A percentile compares a stretch with the other conserved stretches of the same genome.
Evolutionary conservation across 371 early-diverging fungal genomes (phyloP).

Genomic region (Mortierella sp.): DNA sequence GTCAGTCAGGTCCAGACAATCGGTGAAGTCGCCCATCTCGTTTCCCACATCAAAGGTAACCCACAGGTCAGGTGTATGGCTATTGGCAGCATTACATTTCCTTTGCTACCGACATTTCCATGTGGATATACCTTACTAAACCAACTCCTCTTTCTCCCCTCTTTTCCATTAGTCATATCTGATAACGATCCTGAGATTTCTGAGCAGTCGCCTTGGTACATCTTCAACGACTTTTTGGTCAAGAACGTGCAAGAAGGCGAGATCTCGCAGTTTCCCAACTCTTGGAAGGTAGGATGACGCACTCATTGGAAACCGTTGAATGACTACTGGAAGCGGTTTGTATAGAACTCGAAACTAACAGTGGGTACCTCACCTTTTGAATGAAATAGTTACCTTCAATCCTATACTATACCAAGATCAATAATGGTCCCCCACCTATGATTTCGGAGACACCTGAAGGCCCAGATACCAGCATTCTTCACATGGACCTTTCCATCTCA

Average conservation of each 20-base stretch:
- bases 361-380: background rate
- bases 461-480: conserved; percentile 31
- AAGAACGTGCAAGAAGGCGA: conserved; percentile 79
- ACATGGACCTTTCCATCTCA: conserved; percentile 31
- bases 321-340: background rate
- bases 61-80: background rate
- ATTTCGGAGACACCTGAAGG: conserved; percentile 45
- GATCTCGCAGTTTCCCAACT: conserved; percentile 74
- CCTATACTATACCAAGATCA: conserved; percentile 76
- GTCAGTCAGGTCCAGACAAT: conserved; percentile 76
- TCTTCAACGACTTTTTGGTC: conserved; percentile 96
- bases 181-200: conserved; percentile 55
- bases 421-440: conserved; percentile 57
- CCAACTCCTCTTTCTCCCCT: conserved; percentile 3
- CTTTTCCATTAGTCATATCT: conserved; percentile 27
- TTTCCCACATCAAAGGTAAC: conserved; percentile 79
- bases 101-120: no score
- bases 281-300: conserved; percentile 79
- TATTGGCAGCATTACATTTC: background rate
- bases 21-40: conserved; percentile 79
- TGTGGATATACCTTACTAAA: conserved; percentile 9
- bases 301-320: background rate
- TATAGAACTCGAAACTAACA: conserved; percentile 13
- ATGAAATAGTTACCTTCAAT: conserved; percentile 70
- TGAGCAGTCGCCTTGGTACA: conserved; percentile 78